Base-by-base conservation (phyloP, 495 filamentous ascomycete species). In the Penicillium parvum region DNA sequence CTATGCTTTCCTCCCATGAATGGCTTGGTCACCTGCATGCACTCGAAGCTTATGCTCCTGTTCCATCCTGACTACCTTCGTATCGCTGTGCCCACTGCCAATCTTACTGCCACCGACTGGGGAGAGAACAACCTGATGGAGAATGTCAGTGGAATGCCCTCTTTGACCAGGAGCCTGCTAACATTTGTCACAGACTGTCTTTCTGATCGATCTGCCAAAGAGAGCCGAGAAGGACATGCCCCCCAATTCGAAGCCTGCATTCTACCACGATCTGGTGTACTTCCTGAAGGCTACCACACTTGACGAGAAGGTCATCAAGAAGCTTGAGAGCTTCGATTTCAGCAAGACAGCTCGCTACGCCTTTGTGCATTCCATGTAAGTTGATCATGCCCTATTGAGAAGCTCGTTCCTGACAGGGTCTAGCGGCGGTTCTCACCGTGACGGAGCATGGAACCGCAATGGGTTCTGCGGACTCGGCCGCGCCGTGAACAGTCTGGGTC, bases 41-140 rank as follows among this genome's bases (percentile, higher is more conserved):
- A 96, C 54, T 92, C 87, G 4, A 96, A 96, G 52, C 63, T 96
- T 9, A 86, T 88, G 75, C 69, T 96, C 1, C 72, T 96, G 1
- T 89, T 86, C 50, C 82, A 88, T 47, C 68, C 72, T 0, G 53
- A 45, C 0, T 79, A 90, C 53, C 55, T 95, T 2, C 75, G 90
- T 0, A 73, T 96, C 7, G 90, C 76, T 0, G 74, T 95, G 0
- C 89, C 90, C 0, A 89, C 77, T 7, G 90, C 86, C 1, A 96
- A 96, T 45, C 60, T 94, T 3, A 75, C 83, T n/a, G 65, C 74
- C 1, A 84, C 81, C 50, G 90, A 95, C 57, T 95, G 90, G 90
- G 90, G 90, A 0, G 90, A 91, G 55, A 74, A 74, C 1, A 68
- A 82, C 0, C 53, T 80, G 1, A 86, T 94, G 80, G 89, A 95